Evolutionary conservation across 192 early-diverging fungal genomes (phyloP).

Genomic region (Coemansia sp.): DNA sequence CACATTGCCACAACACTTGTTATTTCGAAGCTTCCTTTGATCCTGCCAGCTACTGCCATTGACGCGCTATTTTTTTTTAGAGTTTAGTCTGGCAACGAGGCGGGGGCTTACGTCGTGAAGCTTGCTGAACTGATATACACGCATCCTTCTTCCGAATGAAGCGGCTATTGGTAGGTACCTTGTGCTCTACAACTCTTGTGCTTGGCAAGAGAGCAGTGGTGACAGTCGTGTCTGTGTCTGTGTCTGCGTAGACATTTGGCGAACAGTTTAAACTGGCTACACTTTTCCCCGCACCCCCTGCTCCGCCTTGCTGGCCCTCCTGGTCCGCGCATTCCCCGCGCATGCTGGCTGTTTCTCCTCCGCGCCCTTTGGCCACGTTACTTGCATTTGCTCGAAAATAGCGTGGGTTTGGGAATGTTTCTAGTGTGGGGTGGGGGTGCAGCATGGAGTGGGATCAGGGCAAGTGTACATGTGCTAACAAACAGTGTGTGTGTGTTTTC

Average conservation of each 20-base stretch:
- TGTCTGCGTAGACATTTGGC: neutral
- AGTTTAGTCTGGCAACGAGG: neutral
- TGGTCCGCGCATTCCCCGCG: neutral
- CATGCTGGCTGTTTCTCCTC: slow-evolving; percentile 7
- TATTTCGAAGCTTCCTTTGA: neutral
- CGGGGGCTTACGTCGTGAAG: neutral
- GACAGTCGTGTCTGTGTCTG: neutral
- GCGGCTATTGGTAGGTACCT: slow-evolving; percentile 25
- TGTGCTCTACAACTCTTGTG: neutral
- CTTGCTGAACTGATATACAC: neutral
- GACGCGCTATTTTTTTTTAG: neutral
- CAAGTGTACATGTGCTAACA: slow-evolving; percentile 5
- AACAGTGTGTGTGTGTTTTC: neutral
- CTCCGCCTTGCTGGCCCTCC: slow-evolving; percentile 3
- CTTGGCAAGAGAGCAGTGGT: neutral
- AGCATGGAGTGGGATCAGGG: neutral
- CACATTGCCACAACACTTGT: neutral
- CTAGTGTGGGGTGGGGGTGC: slow-evolving; percentile 1
- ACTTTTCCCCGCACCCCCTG: neutral
- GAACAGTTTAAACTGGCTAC: neutral
- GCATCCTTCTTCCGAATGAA: slow-evolving; percentile 8
- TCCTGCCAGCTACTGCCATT: slow-evolving; percentile 1
- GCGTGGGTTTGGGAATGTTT: slow-evolving; percentile 10
- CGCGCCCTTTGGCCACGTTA: neutral
- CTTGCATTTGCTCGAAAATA: slow-evolving; percentile 2